Conservation (phyloP, 140 eudicot genomes). For the Oenanthe javanica region DNA sequence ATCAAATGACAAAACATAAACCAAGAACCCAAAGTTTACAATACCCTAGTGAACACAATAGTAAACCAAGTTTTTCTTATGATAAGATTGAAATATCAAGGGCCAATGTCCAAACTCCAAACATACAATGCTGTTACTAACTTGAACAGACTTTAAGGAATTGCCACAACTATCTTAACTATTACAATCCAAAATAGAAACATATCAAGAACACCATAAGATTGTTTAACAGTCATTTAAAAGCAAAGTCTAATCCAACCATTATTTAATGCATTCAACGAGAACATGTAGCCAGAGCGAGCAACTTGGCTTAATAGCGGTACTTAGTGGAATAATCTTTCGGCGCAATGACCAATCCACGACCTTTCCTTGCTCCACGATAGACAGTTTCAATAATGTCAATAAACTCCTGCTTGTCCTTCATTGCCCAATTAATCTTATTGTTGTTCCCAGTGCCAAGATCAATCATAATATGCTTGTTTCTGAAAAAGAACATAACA, state of each 20-base stretch:
- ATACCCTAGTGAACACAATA: background rate
- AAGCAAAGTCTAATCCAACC: background rate
- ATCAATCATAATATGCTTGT: slow-evolving; percentile 93
- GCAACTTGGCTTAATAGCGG: slow-evolving; percentile 38
- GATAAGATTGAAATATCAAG: background rate
- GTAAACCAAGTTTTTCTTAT: background rate
- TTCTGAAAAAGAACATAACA: slow-evolving; percentile 87
- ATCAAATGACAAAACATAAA: no score
- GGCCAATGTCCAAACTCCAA: background rate
- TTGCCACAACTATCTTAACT: background rate
- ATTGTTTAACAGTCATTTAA: background rate
- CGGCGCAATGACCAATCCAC: slow-evolving; percentile 83
- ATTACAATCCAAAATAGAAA: background rate
- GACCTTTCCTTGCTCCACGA: slow-evolving; percentile 89
- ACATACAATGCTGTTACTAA: background rate
- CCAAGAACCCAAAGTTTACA: no score
- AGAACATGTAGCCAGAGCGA: background rate
- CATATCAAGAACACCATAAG: background rate
- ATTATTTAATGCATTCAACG: background rate
- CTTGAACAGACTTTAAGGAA: background rate
- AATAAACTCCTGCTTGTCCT: slow-evolving; percentile 88
- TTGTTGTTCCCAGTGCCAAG: slow-evolving; percentile 96
- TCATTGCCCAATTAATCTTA: slow-evolving; percentile 96
- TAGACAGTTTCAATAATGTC: slow-evolving; percentile 92
- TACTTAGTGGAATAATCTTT: slow-evolving; percentile 90